phyloP scores from a whole-genome alignment of 768 basidiomycete species.

The Lyophyllum atratum region DNA sequence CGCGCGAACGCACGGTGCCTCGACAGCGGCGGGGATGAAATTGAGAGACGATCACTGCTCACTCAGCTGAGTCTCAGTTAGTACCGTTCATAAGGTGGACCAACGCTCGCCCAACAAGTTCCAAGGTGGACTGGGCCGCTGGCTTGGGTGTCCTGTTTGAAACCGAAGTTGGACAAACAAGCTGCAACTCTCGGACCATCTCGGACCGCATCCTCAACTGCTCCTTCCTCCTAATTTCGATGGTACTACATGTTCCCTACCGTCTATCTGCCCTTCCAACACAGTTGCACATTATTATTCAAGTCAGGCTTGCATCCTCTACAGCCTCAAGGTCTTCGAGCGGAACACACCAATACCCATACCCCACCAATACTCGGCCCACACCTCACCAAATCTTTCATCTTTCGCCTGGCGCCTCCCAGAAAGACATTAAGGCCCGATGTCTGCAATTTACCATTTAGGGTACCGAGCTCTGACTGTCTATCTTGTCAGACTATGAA shows the following conservation, averaged over 20 bases:
- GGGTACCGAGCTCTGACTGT: background rate
- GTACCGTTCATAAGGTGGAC: too few species aligned
- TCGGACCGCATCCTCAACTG: background rate
- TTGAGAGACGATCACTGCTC: too few species aligned
- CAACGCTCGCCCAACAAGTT: too few species aligned
- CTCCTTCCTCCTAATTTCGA: background rate
- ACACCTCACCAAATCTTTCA: constrained; percentile 78
- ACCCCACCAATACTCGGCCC: constrained; percentile 53
- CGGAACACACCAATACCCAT: constrained; percentile 38
- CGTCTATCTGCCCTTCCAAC: constrained; percentile 11
- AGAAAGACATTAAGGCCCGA: constrained; percentile 63
- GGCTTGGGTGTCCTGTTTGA: background rate
- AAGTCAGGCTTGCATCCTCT: constrained; percentile 11
- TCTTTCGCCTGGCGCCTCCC: constrained; percentile 53
- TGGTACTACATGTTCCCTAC: constrained; percentile 2
- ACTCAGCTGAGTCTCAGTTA: too few species aligned
- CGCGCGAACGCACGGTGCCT: too few species aligned
- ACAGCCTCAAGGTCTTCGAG: constrained; percentile 2
- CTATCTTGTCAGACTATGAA: constrained; percentile 58
- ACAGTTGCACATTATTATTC: constrained; percentile 7
- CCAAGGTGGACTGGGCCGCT: too few species aligned
- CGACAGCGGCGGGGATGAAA: too few species aligned
- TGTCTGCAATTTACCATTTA: constrained; percentile 44
- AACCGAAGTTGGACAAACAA: background rate
- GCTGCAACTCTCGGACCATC: background rate